Evolutionary conservation across 768 basidiomycete species (phyloP), one percentile per base, ranked within the genome.

Genomic region (Fibroporia radiculosa): DNA sequence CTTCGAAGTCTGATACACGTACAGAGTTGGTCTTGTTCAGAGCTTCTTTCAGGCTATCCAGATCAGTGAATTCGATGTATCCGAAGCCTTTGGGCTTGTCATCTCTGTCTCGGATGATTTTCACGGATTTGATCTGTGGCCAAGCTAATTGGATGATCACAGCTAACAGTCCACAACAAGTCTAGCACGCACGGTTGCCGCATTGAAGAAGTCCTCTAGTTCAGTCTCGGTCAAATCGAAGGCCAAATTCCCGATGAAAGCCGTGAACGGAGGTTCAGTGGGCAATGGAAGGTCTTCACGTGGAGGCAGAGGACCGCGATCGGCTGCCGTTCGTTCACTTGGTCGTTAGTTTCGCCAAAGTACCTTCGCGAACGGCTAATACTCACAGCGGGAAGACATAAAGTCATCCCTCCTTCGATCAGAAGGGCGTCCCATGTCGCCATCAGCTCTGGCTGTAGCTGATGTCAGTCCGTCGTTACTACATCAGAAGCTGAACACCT

Each of bases 61-160:
- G 58, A 42, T 83, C 84, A n/a, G 73, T 75, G 58, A 98, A 98
- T 61, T 99, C 96, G 47, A 97, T 80, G 62, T 99, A 98, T 26
- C 95, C 96, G 66, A 97, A 98, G 1, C 96, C 96, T 64, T 97
- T 97, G 16, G 93, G 90, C 61, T 91, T 92, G 39, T 93, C 93
- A 42, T 93, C 93, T 47, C 80, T 75, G 55, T 93, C 93, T 60
- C 77, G 84, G 64, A 98, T 95, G 49, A 98, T 87, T 70, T 97
- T 93, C 51, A 91, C 77, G 16, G 82, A 82, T 61, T 86, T 86
- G 50, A 82, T 74, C 86, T 90, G 37, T 2, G n/a, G 31, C 18
- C 13, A 14, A 22, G 25, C 46, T 3, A 42, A 41, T 18, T 8
- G 3, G 24, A 33, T 23, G 14, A 6, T 8, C 1, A 23, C 55